A percentile compares a stretch with the other conserved stretches of the same genome.
These are phyloP conservation scores for Spathaspora sp. DNA, from an alignment of 805 yeast species.

Conservation along the genomic window DNA sequence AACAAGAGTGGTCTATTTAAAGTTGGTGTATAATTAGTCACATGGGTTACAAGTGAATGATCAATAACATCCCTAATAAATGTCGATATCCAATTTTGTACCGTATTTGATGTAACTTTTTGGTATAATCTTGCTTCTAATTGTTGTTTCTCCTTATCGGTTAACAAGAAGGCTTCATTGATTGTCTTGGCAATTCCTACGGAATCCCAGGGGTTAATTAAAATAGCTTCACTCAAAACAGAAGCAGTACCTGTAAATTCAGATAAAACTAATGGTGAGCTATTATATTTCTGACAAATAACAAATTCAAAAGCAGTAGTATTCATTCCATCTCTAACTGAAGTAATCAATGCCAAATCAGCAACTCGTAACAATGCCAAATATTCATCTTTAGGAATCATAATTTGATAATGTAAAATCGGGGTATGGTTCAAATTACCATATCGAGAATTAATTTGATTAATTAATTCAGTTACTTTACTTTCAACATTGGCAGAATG, in stretches of 20 bases:
- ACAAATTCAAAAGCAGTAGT: constrained; percentile 92
- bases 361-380: constrained; percentile 85
- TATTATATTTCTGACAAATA: constrained; percentile 72
- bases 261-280: constrained; percentile 77
- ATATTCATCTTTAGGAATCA: constrained; percentile 85
- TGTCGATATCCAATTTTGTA: constrained; percentile 74
- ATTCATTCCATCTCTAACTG: constrained; percentile 94
- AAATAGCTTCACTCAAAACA: constrained; percentile 65
- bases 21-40: constrained; percentile 61
- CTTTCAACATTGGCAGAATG: constrained; percentile 67
- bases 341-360: constrained; percentile 83
- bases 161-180: constrained; percentile 60
- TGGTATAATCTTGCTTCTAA: constrained; percentile 55
- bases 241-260: constrained; percentile 91
- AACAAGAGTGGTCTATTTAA: constrained; percentile 67
- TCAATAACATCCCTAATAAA: constrained; percentile 51
- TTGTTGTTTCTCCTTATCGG: constrained; percentile 39
- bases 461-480: constrained; percentile 78
- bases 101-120: constrained; percentile 65
- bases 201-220: constrained; percentile 96
- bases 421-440: constrained; percentile 85
- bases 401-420: constrained; percentile 87
- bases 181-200: constrained; percentile 88
- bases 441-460: constrained; percentile 77
- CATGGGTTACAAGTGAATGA: constrained; percentile 34